Base-by-base conservation (phyloP, 2,329 filamentous ascomycete genomes). In the Corinectria fuckeliana region DNA sequence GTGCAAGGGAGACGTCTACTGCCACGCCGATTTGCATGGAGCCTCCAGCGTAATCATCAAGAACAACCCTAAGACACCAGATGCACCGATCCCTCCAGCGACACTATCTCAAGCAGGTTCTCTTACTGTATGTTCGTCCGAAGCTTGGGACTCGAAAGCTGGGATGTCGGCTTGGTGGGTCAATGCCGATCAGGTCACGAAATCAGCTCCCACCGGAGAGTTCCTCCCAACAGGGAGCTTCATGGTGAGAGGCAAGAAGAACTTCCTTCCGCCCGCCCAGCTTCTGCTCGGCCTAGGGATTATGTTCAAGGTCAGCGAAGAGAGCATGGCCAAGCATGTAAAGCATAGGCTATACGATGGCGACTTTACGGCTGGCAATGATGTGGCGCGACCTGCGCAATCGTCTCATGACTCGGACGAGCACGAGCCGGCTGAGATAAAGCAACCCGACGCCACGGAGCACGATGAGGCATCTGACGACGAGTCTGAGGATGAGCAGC, bases 141-240 rank as follows among this genome's bases (percentile, higher is more conserved):
- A 83, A 56, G 95, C 94, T 0, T 99, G 95, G 95, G 95, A 98
- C 61, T 94, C 91, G 1, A 99, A 99, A 75, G 94, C 94, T 8
- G 87, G 92, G 14, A 96, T 98, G 91, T 90, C 91, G 16, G 93
- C 94, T 8, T 99, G 92, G 90, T 99, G 95, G 95, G 94, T 96
- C 0, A 88, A 89, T 62, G 90, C 91, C 2, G 89, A 94, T 53
- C 93, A 98, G 74, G 92, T 99, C 0, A 92, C 91, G 9, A 98
- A 98, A 77, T 91, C 88, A 30, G 89, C 90, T 0, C 83, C 88
- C 1, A 87, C 85, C 0, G 94, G 94, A 21, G 93, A 96, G 66
- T 94, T 91, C 68, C 77, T 99, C 6, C 85, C 88, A 0, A 82
- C 85, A 0, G 95, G 94, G 16, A 86, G 86, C 63, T 97, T 99